These are phyloP conservation scores for Hemerocallis citrina DNA, from an alignment of 106 monocot species.

Conservation along the genomic window DNA sequence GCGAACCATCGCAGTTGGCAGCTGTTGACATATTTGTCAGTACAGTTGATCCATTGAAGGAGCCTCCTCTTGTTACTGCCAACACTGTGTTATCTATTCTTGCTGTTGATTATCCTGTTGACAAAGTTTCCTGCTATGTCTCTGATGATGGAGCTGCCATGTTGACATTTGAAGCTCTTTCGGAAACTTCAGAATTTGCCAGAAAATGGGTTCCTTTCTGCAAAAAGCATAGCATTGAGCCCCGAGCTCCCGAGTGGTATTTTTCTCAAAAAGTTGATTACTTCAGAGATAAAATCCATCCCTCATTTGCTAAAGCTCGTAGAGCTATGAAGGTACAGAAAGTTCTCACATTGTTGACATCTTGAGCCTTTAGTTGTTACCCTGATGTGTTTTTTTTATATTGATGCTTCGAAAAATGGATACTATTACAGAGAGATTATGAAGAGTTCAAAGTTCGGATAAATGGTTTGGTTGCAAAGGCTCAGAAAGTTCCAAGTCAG, in stretches of 20 bases:
- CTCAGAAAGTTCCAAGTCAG: conserved; percentile 40
- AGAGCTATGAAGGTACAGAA: conserved; percentile 39
- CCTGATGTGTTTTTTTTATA: neutral
- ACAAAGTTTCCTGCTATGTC: conserved; percentile 79
- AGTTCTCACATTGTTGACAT: no score
- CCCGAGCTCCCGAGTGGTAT: conserved; percentile 84
- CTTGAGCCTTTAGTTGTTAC: neutral
- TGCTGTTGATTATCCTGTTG: conserved; percentile 78
- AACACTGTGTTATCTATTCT: conserved; percentile 77
- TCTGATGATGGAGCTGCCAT: conserved; percentile 87
- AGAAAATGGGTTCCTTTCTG: conserved; percentile 80
- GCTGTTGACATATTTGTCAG: conserved; percentile 86
- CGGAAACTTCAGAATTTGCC: conserved; percentile 83
- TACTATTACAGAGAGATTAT: conserved; percentile 57
- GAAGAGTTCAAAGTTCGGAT: conserved; percentile 50
- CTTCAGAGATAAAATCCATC: conserved; percentile 43
- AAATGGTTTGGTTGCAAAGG: conserved; percentile 45
- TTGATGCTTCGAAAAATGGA: no score
- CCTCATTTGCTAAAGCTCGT: conserved; percentile 49
- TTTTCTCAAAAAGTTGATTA: conserved; percentile 43
- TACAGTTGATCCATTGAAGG: conserved; percentile 76
- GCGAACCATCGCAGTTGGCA: conserved; percentile 75
- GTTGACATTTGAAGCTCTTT: conserved; percentile 62
- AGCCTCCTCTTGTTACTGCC: conserved; percentile 83
- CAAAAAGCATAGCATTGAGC: conserved; percentile 68